phyloP scores from a whole-genome alignment of 1,139 yeast genomes.

The Suhomyces wounanorum region DNA sequence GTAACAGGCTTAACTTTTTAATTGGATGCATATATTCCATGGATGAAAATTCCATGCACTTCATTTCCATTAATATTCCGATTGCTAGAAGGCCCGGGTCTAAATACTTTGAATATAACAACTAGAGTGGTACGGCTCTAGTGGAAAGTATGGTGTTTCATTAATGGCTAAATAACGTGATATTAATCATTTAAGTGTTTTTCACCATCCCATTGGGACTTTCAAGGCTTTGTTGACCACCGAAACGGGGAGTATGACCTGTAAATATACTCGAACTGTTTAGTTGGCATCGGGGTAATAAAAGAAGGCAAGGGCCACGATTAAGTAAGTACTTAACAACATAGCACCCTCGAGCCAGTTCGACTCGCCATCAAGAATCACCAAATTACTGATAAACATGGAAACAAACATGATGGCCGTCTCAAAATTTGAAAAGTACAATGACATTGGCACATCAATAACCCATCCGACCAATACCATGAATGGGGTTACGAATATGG shows the following conservation, averaged over 20 bases:
- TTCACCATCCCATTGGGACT: background rate
- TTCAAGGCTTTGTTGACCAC: background rate
- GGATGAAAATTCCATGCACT: background rate
- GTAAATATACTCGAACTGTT: background rate
- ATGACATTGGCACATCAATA: constrained; percentile 87
- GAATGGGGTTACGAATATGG: constrained; percentile 91
- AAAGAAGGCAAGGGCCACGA: constrained; percentile 86
- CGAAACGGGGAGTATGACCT: background rate
- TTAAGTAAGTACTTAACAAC: constrained; percentile 81
- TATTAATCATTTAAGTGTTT: background rate
- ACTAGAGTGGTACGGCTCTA: background rate
- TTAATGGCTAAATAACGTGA: background rate
- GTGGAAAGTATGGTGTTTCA: background rate
- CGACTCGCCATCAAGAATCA: constrained; percentile 89
- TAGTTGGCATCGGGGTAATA: constrained; percentile 60
- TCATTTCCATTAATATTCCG: background rate
- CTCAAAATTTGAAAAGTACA: constrained; percentile 90
- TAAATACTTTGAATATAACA: too few species aligned
- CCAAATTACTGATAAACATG: constrained; percentile 83
- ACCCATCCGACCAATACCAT: constrained; percentile 92
- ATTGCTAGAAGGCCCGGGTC: too few species aligned
- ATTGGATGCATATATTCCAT: too few species aligned
- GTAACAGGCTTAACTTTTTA: too few species aligned
- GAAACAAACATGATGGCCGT: constrained; percentile 88
- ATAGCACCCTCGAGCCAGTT: constrained; percentile 97